Evolutionary conservation across 768 basidiomycete species (phyloP), one percentile per base, ranked within the genome.

Genomic region (Boletus vermiculosoides): DNA sequence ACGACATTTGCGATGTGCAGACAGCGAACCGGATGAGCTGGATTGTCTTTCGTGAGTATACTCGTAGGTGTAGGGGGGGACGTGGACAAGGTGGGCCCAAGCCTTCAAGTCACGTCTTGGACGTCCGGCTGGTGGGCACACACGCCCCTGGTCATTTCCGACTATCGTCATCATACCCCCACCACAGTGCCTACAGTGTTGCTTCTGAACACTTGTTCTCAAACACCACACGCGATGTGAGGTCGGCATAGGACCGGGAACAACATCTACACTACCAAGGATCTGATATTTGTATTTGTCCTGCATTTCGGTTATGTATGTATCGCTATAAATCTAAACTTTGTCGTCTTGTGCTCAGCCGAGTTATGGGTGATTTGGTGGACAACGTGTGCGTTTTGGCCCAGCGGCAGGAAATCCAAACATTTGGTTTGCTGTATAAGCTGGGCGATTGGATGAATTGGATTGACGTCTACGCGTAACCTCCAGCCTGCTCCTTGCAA

Each of bases 1-100:
- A 13, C 62, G 63, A 36, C 50, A 63, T 50, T 40, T 59, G 13
- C 55, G 48, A n/a, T 49, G 56, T 34, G 54, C 54, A 8, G 65
- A 73, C 31, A 71, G 73, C 55, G 79, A 78, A 51, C 74, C 77
- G 8, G 79, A 80, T 55, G 77, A 78, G 30, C 70, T 80, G 45
- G 78, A 80, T 57, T 80, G 78, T 58, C 67, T 80, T 36, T 74
- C 77, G 33, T 78, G 66, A 79, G 16, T 22, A 39, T 13, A n/a
- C 5, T 10, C 22, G 9, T 33, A 33, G 37, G 39, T 25, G 18
- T 11, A 33, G 23, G 16, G 13, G n/a, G 11, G 41, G 50, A 46
- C n/a, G n/a, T 33, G n/a, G 23, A n/a, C n/a, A 12, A 12, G 8
- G 16, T 13, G 10, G 16, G 31, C 36, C 9, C 22, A 10, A 25